Base-by-base conservation (phyloP, 2,329 filamentous ascomycete species). In the Fusarium sp. region DNA sequence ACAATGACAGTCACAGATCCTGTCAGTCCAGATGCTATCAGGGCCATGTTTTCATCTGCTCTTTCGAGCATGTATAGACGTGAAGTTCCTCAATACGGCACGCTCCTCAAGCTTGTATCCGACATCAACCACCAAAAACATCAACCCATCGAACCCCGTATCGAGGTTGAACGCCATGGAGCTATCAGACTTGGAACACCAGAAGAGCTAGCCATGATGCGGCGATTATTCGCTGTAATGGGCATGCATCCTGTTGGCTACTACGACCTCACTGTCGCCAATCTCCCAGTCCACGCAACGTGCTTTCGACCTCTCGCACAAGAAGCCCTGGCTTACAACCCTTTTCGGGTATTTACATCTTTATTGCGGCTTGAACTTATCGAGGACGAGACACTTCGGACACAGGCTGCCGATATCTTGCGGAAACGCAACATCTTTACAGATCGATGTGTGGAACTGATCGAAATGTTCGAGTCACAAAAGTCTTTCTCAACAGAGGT, bases 271-370 rank as follows among this genome's bases (percentile, higher is more conserved):
- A 83, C 82, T 1, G 74, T 82, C 0, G 86, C 84, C 7, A 83
- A 83, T 0, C 79, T 89, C 20, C 87, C 87, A 0, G 83, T 89
- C 77, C 86, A 88, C 62, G 86, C 86, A 3, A 89, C 87, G 0
- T 85, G 83, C 14, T 89, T 89, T 67, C 83, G 87, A 5, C 86
- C 87, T 1, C 78, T 76, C 0, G 79, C 74, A 10, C 58, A 67
- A 1, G 71, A 78, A 5, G 80, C 84, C 0, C 78, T 88, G 7
- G 65, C 75, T 13, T 75, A 68, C 22, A 77, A 77, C 22, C 75
- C 75, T 0, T 88, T 88, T 61, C 79, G 82, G 12, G 77, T 83
- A 13, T 84, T 84, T 51, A 81, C 80, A 5, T 80, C 82, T 0
- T 62, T 84, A 6, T 78, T 84, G 12, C 77, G 87, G 1, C 81